Base-by-base conservation (phyloP, 1,139 yeast genomes). In the Scheffersomyces cryptocercus region DNA sequence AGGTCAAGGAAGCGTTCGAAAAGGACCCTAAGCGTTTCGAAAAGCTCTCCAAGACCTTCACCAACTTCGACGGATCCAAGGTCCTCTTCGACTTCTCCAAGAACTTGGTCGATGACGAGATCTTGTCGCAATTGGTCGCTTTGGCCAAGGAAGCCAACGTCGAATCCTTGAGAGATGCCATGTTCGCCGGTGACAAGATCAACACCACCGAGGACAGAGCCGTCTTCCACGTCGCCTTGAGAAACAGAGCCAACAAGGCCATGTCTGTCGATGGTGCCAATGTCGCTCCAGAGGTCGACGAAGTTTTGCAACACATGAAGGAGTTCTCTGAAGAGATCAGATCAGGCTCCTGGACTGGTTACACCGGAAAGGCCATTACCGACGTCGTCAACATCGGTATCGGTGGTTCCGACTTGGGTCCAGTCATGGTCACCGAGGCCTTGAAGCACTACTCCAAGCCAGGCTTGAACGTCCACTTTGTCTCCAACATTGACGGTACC, bases 371-470 rank as follows among this genome's bases (percentile, higher is more conserved):
- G 79, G 73, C 78, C 57, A 93, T 93, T 69, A 87, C 95, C 57
- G 96, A 90, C 63, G 84, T 93, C 47, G 98, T 93, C 62, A 93
- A 93, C 79, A 88, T 93, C 61, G 99, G 99, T 71, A 93, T 93
- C 65, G 99, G 99, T 64, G 99, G 99, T 56, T 90, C 98, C 28
- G 99, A 93, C 69, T 81, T 93, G 61, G 99, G 99, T 59, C 99
- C 99, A 40, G 98, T 93, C 45, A 93, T 93, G 99, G 98, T 93
- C 56, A 90, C 97, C 48, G 98, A 93, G 74, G 97, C 99, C 32
- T 81, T 93, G 66, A 93, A 91, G 77, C 84, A 88, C 53, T 93
- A 93, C 71, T 75, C 91, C 51, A 77, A 85, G 61, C 83, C 84
- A 50, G 87, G 84, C 49, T 77, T 93, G 59, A 71, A 76, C 51